Evolutionary conservation across 768 basidiomycete genomes (phyloP).

Genomic region (Clavaria fumosa): DNA sequence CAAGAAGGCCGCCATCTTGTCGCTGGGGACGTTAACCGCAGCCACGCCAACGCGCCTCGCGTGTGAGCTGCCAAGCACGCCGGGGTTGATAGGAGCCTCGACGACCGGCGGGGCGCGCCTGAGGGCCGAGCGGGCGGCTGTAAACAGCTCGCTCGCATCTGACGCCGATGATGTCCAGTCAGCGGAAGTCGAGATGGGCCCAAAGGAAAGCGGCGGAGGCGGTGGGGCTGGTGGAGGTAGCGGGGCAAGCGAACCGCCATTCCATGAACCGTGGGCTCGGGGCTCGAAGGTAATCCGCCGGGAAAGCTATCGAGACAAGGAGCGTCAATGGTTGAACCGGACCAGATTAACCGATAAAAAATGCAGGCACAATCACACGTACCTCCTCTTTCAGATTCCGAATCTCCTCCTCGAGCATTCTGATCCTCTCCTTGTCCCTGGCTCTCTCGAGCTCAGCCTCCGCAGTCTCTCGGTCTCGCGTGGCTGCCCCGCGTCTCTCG

Average conservation of each 20-base stretch:
- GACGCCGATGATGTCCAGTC: slow-evolving; percentile 25
- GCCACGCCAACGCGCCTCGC: slow-evolving; percentile 40
- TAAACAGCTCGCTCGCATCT: slow-evolving; percentile 29
- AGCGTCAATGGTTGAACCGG: background rate
- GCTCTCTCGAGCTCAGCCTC: slow-evolving; percentile 27
- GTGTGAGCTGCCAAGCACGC: slow-evolving; percentile 11
- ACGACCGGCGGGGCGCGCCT: slow-evolving; percentile 39
- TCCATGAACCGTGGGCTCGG: slow-evolving; percentile 12
- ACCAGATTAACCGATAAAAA: too few species aligned
- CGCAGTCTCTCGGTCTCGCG: slow-evolving; percentile 20
- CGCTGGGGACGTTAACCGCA: slow-evolving; percentile 56
- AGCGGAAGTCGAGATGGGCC: slow-evolving; percentile 19
- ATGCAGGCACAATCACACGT: too few species aligned
- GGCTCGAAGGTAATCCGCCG: slow-evolving; percentile 17
- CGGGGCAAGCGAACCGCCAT: slow-evolving; percentile 15
- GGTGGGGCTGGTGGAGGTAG: slow-evolving; percentile 31
- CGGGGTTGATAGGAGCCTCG: slow-evolving; percentile 53
- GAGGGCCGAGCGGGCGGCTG: slow-evolving; percentile 48
- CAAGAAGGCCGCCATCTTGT: slow-evolving; percentile 74
- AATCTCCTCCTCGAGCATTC: slow-evolving; percentile 52
- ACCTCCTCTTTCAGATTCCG: slow-evolving; percentile 43
- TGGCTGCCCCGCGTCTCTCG: slow-evolving; percentile 25
- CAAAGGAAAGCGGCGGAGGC: slow-evolving; percentile 13
- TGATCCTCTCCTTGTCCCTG: slow-evolving; percentile 48
- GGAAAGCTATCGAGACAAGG: slow-evolving; percentile 26